Conservation (phyloP, 805 yeast species). For the Yamadazyma sp. region DNA sequence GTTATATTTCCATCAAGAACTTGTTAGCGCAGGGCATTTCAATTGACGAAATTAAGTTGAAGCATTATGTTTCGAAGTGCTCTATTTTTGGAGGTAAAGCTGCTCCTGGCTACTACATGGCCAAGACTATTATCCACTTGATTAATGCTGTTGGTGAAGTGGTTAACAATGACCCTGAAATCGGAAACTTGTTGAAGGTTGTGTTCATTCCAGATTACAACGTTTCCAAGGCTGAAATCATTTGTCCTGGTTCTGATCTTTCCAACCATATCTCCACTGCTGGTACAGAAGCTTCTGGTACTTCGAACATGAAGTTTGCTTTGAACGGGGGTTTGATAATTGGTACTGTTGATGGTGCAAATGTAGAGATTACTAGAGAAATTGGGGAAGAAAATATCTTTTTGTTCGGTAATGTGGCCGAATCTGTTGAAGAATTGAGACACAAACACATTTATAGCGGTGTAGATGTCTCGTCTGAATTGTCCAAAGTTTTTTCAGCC, state of each 20-base stretch:
- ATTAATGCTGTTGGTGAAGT: constrained; percentile 80
- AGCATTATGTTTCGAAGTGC: constrained; percentile 70
- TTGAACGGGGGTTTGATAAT: constrained; percentile 90
- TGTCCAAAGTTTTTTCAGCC: constrained; percentile 60
- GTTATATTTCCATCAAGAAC: constrained; percentile 75
- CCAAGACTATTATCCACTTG: constrained; percentile 84
- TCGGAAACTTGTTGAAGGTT: constrained; percentile 77
- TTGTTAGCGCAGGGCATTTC: constrained; percentile 51
- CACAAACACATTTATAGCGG: constrained; percentile 67
- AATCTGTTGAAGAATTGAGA: constrained; percentile 83
- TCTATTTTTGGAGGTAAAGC: constrained; percentile 90
- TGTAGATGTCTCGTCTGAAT: constrained; percentile 56
- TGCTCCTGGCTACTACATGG: constrained; percentile 98
- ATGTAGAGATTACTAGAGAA: constrained; percentile 91
- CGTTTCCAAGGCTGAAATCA: constrained; percentile 90
- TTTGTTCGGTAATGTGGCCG: constrained; percentile 87
- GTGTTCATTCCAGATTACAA: constrained; percentile 90
- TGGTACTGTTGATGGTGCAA: constrained; percentile 97
- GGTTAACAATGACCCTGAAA: constrained; percentile 72
- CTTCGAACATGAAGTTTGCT: constrained; percentile 94
- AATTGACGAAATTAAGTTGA: constrained; percentile 52
- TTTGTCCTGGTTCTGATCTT: constrained; percentile 85
- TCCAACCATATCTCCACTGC: constrained; percentile 96
- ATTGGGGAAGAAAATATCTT: constrained; percentile 92
- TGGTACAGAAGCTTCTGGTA: constrained; percentile 96